A percentile compares a stretch with the other conserved stretches of the same genome.
These are phyloP conservation scores for Amaranthus tricolor DNA, from an alignment of 179 eudicot genomes.

Conservation along the genomic window DNA sequence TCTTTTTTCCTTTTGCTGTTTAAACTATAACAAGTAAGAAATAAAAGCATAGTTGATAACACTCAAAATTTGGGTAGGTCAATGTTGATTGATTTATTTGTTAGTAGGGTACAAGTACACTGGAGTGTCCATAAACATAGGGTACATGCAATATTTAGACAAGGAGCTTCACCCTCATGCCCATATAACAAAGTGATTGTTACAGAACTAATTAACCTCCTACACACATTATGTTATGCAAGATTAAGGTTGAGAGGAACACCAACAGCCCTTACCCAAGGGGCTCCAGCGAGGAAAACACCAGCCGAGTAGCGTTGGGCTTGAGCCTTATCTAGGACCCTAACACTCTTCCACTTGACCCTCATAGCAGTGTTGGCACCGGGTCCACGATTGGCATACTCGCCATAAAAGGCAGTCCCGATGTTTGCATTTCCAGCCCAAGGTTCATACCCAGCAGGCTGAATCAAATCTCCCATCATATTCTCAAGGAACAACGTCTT, in stretches of 20 bases:
- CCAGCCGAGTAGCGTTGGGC: slow-evolving; percentile 31
- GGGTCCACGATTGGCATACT: slow-evolving; percentile 41
- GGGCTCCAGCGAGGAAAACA: slow-evolving; percentile 30
- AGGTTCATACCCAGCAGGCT: slow-evolving; percentile 34
- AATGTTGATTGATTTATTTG: background rate
- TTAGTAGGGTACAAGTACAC: background rate
- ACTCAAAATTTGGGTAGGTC: too few species aligned
- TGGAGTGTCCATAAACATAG: background rate
- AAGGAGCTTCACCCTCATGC: background rate
- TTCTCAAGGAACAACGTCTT: slow-evolving; percentile 40
- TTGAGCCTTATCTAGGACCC: slow-evolving; percentile 24
- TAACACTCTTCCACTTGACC: slow-evolving; percentile 33
- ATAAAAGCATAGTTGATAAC: too few species aligned
- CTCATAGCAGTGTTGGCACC: slow-evolving; percentile 35
- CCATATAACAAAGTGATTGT: background rate
- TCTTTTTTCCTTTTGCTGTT: too few species aligned
- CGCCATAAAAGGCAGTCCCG: slow-evolving; percentile 30
- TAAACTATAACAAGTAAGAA: too few species aligned
- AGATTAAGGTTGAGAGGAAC: slow-evolving; percentile 25
- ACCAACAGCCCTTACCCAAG: slow-evolving; percentile 30
- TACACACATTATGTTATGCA: slow-evolving; percentile 11
- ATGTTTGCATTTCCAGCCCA: slow-evolving; percentile 31
- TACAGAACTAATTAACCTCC: background rate
- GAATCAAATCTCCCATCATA: slow-evolving; percentile 37
- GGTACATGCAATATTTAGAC: background rate